phyloP scores from a whole-genome alignment of 345 rosid genomes.

The Syzygium aromaticum region DNA sequence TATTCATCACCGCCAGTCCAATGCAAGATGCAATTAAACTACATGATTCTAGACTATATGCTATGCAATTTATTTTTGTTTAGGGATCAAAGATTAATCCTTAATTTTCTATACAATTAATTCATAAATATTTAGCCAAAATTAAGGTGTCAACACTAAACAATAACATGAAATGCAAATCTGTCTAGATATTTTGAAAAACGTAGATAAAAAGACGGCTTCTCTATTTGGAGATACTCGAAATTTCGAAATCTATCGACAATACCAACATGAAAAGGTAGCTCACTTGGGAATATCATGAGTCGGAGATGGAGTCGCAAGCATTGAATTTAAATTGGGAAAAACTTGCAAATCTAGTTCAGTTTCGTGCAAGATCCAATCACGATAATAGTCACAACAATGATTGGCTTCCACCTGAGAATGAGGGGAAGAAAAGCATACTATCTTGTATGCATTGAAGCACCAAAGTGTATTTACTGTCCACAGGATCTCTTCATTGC shows the following conservation, averaged over 20 bases:
- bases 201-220: neutral
- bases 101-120: no score
- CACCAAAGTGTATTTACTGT: neutral
- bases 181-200: neutral
- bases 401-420: neutral
- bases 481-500: neutral
- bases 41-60: no score
- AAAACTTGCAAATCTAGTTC: neutral
- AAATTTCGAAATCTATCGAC: neutral
- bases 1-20: no score
- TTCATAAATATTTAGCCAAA: no score
- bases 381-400: neutral
- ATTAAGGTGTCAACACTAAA: no score
- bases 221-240: neutral
- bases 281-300: no score
- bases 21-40: no score
- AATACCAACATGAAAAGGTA: neutral
- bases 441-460: neutral
- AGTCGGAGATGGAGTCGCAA: neutral
- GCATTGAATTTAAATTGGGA: neutral
- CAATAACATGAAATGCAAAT: neutral
- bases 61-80: no score
- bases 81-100: no score
- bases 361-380: neutral
- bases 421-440: neutral